A percentile compares a stretch with the other conserved stretches of the same genome.
phyloP scores from a whole-genome alignment of 768 basidiomycete genomes.

The Russula compacta region DNA sequence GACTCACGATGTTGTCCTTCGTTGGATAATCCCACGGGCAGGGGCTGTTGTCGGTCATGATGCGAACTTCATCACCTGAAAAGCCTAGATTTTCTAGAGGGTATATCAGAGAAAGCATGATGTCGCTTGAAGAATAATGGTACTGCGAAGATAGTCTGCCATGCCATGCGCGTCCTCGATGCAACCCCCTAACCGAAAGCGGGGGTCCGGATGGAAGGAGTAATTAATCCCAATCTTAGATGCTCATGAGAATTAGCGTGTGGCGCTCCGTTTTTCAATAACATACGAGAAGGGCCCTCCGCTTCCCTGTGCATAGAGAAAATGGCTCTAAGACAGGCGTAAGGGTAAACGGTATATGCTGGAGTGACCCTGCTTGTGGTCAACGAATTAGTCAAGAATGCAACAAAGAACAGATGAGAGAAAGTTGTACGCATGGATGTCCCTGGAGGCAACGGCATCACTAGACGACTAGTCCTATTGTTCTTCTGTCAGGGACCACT shows the following conservation, averaged over 20 bases:
- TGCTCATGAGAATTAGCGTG: background rate
- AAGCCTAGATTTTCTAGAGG: background rate
- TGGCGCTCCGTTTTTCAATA: background rate
- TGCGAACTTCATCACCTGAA: background rate
- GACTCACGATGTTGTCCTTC: background rate
- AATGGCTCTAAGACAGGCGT: background rate
- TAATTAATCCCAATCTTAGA: constrained; percentile 6
- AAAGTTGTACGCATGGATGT: too few relatives aligned
- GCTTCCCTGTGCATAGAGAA: background rate
- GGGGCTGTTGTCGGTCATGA: background rate
- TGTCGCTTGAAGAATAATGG: too few relatives aligned
- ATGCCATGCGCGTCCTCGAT: background rate
- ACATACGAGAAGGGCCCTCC: background rate
- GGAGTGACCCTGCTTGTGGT: too few relatives aligned
- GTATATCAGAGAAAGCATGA: background rate
- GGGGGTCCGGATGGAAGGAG: background rate
- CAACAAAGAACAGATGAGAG: too few relatives aligned
- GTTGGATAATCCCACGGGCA: background rate
- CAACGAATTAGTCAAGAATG: too few relatives aligned
- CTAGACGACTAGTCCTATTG: background rate
- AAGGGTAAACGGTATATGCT: too few relatives aligned
- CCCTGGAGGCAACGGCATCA: too few relatives aligned
- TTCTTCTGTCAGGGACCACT: background rate
- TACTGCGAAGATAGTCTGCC: background rate
- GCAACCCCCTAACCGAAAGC: background rate